Base-by-base conservation (phyloP, 2,329 filamentous ascomycete species). In the Diaporthe citri region DNA sequence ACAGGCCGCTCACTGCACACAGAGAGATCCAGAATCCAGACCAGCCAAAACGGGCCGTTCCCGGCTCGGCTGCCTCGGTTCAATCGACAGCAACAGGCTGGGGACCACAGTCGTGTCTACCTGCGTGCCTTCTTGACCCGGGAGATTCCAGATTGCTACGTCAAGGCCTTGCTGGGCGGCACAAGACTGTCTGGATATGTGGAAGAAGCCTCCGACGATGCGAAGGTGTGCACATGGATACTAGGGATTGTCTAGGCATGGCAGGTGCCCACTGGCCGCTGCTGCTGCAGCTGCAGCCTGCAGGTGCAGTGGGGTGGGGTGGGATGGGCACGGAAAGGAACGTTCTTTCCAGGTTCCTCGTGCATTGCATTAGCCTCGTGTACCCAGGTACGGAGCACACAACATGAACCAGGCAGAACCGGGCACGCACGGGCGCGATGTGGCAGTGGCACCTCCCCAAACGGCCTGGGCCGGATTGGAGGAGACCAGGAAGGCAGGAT, bases 21-120 rank as follows among this genome's bases (percentile, higher is more conserved):
- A 56, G 15, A 36, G n/a, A 51, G 28, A 51, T 36, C 13, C 34
- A 51, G 22, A 36, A 34, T 31, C 56, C 28, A 59, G 55, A n/a
- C 69, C 55, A 51, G 57, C 43, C 70, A 62, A 62, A 62, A 52
- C 70, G 70, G 70, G 56, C 70, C 70, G 70, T 62, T 72, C 70
- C 70, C 48, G 70, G 22, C 57, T 72, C 70, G 70, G 57, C 70
- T 59, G 56, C 56, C 43, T 72, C 56, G 56, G 36, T 48, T 12
- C 56, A 62, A 13, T 41, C 8, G 34, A 31, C 34, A 39, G 34
- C 41, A 22, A 34, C 3, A 41, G 41, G 25, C 60, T n/a, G 28
- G 59, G 39, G 22, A 66, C 6, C 20, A 34, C 15, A 15, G 7
- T 46, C 28, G 41, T 12, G 25, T 28, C 15, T 36, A 9, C 31